Percentiles rank a stretch among this genome's conserved stretches.
These are phyloP conservation scores for Pseudopithomyces maydicus DNA, from an alignment of 2,329 filamentous ascomycete genomes.

Conservation along the genomic window DNA sequence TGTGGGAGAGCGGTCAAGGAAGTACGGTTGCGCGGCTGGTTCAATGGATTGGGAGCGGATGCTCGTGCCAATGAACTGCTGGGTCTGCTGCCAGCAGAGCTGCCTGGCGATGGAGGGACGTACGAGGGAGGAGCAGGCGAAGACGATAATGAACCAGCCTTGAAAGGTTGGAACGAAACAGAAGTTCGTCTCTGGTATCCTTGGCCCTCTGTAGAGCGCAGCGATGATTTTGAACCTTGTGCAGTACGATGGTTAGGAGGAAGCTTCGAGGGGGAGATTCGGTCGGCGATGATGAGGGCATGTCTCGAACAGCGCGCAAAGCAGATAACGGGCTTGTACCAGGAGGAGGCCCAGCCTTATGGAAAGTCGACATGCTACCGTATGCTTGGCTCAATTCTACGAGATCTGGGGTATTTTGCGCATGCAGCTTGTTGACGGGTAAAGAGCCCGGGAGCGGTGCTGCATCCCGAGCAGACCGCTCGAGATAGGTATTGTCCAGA, in stretches of 20 bases:
- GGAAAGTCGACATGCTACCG: constrained; percentile 86
- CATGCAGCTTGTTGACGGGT: constrained; percentile 62
- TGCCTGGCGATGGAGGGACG: constrained; percentile 60
- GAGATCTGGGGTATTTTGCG: constrained; percentile 60
- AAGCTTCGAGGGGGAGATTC: constrained; percentile 58
- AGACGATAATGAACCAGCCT: constrained; percentile 90
- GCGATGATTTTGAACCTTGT: constrained; percentile 56
- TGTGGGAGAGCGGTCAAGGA: constrained; percentile 78
- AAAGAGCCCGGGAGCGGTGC: constrained; percentile 72
- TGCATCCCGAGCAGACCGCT: constrained; percentile 65
- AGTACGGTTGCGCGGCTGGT: constrained; percentile 68
- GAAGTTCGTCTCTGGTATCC: constrained; percentile 72
- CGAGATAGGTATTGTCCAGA: constrained; percentile 84
- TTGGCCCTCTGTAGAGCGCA: constrained; percentile 57
- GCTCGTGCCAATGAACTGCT: constrained; percentile 26
- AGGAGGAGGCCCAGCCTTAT: constrained; percentile 74
- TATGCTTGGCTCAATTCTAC: constrained; percentile 79
- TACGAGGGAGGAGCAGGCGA: constrained; percentile 69
- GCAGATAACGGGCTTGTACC: constrained; percentile 87
- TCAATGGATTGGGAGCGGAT: constrained; percentile 30
- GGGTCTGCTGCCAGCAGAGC: constrained; percentile 46
- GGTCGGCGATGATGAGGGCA: constrained; percentile 56
- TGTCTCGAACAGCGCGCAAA: constrained; percentile 70
- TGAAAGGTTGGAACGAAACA: constrained; percentile 93
- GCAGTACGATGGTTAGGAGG: constrained; percentile 51